phyloP scores from a whole-genome alignment of 441 rosid genomes.

The Adansonia rubrostipa region DNA sequence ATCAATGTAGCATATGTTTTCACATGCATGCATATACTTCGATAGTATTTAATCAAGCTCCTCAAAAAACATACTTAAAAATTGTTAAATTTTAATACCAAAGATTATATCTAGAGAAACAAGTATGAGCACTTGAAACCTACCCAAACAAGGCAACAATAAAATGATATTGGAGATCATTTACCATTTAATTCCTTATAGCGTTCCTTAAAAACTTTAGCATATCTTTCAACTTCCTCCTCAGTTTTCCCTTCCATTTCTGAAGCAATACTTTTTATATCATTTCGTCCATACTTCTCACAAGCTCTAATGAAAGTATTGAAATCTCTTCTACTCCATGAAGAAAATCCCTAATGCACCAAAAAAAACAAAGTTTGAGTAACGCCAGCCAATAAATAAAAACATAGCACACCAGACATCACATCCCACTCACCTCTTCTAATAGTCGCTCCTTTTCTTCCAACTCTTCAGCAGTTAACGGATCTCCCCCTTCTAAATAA shows the following conservation, averaged over 20 bases:
- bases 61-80: not conserved
- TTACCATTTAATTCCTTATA: slow-evolving; percentile 90
- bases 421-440: slow-evolving; percentile 70
- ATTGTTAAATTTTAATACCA: not conserved
- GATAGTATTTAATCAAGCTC: not conserved
- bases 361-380: slow-evolving; percentile 26
- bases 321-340: slow-evolving; percentile 97
- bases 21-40: not conserved
- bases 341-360: slow-evolving; percentile 76
- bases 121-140: not conserved
- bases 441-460: slow-evolving; percentile 90
- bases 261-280: slow-evolving; percentile 74
- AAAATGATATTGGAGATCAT: slow-evolving; percentile 17
- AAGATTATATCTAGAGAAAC: not conserved
- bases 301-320: slow-evolving; percentile 90
- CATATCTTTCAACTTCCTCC: slow-evolving; percentile 93
- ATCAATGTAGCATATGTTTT: not conserved
- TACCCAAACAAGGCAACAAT: not conserved
- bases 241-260: slow-evolving; percentile 98
- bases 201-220: slow-evolving; percentile 84
- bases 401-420: slow-evolving; percentile 12
- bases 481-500: slow-evolving; percentile 76
- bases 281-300: slow-evolving; percentile 93
- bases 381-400: slow-evolving; percentile 18
- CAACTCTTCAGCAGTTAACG: slow-evolving; percentile 94